phyloP scores from a whole-genome alignment of 1,139 yeast genomes.

The Hemisphaericaspora subhashii region DNA sequence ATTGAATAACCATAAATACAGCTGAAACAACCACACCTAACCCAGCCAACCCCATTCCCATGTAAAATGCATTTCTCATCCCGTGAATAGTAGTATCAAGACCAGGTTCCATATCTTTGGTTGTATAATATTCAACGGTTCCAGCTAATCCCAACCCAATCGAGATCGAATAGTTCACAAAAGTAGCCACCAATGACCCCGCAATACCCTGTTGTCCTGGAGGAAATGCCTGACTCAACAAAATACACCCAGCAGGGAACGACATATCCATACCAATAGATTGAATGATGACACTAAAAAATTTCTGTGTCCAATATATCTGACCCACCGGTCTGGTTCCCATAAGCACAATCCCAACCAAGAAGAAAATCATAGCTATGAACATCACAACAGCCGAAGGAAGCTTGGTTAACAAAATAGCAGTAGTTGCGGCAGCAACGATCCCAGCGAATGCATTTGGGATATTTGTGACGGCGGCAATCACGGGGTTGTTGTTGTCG shows the following conservation, averaged over 20 bases:
- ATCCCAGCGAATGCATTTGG: constrained; percentile 46
- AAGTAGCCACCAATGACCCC: constrained; percentile 61
- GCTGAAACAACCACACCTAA: constrained; percentile 37
- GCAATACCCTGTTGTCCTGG: constrained; percentile 61
- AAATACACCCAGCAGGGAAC: constrained; percentile 60
- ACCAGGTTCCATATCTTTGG: constrained; percentile 24
- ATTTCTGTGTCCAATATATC: constrained; percentile 54
- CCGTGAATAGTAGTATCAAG: constrained; percentile 33
- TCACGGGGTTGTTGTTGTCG: constrained; percentile 32
- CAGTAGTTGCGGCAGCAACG: constrained; percentile 47
- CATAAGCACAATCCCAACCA: constrained; percentile 38
- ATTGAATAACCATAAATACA: constrained; percentile 17
- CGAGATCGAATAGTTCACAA: constrained; percentile 62
- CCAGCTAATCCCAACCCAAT: constrained; percentile 67
- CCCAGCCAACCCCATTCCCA: constrained; percentile 55
- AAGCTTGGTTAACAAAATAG: constrained; percentile 32
- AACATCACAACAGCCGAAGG: constrained; percentile 47
- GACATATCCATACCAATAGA: constrained; percentile 67
- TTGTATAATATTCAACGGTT: constrained; percentile 51
- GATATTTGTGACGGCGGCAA: constrained; percentile 37
- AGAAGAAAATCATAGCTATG: constrained; percentile 45
- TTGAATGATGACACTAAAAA: constrained; percentile 44
- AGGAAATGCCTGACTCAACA: constrained; percentile 51
- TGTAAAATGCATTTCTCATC: constrained; percentile 43
- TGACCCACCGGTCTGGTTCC: constrained; percentile 49